These are phyloP conservation scores for Elsinoe arachidis DNA, from an alignment of 2,329 filamentous ascomycete species.

Conservation along the genomic window DNA sequence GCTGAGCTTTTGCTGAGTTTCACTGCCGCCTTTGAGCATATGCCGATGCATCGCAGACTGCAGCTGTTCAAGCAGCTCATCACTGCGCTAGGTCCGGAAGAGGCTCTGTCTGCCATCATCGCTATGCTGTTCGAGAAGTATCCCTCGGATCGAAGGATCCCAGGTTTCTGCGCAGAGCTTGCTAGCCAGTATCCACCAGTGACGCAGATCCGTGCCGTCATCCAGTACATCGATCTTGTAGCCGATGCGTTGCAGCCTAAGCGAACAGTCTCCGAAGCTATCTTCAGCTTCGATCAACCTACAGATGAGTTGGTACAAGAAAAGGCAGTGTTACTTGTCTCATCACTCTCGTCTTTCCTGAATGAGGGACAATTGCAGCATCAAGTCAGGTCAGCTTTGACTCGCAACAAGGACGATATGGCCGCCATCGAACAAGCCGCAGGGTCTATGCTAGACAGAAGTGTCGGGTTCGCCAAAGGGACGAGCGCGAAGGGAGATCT, in stretches of 20 bases:
- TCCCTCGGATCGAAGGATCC: constrained; percentile 62
- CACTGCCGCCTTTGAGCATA: constrained; percentile 91
- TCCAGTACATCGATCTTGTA: constrained; percentile 67
- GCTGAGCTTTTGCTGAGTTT: constrained; percentile 92
- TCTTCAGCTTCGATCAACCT: constrained; percentile 47
- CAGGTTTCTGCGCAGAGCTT: constrained; percentile 67
- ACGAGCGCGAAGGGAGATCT: constrained; percentile 38
- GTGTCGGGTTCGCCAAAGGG: constrained; percentile 12
- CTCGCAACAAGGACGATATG: constrained; percentile 14
- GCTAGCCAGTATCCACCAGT: constrained; percentile 63
- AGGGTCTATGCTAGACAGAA: constrained; percentile 31
- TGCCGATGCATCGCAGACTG: constrained; percentile 75
- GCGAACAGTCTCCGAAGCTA: constrained; percentile 60
- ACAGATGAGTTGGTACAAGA: background rate
- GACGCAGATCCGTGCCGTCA: constrained; percentile 63
- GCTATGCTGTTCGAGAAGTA: constrained; percentile 90
- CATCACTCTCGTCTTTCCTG: constrained; percentile 6
- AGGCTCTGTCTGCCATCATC: constrained; percentile 80
- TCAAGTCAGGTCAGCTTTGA: constrained; percentile 30
- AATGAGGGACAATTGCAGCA: constrained; percentile 32
- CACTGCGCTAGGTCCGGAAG: constrained; percentile 72
- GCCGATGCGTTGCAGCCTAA: constrained; percentile 68
- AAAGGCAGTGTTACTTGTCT: background rate
- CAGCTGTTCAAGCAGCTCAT: constrained; percentile 78
- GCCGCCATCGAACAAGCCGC: constrained; percentile 29